Percentiles rank a stretch among this genome's conserved stretches.
These are phyloP conservation scores for Exophiala sideris DNA, from an alignment of 2,329 filamentous ascomycete genomes.

Conservation along the genomic window DNA sequence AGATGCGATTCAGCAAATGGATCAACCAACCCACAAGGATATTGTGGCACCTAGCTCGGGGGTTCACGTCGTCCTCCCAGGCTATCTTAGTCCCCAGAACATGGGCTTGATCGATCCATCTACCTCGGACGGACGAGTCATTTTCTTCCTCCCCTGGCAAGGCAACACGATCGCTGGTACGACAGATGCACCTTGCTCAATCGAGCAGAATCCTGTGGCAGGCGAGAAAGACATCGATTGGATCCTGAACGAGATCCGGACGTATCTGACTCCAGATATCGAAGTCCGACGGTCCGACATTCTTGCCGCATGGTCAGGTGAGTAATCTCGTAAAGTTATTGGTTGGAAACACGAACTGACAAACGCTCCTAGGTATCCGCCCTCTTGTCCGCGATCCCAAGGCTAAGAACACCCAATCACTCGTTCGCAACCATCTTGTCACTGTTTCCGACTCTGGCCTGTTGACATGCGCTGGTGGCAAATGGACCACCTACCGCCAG, in stretches of 20 bases:
- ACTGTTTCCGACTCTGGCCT: constrained; percentile 76
- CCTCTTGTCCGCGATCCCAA: constrained; percentile 84
- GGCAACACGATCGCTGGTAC: constrained; percentile 89
- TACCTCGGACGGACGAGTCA: constrained; percentile 83
- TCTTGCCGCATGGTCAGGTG: constrained; percentile 76
- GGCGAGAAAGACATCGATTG: constrained; percentile 82
- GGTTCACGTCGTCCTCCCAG: constrained; percentile 81
- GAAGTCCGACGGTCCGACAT: constrained; percentile 80
- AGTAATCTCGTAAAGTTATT: background rate
- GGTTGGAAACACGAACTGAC: background rate
- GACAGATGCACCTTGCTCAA: constrained; percentile 72
- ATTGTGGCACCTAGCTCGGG: constrained; percentile 83
- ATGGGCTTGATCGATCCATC: constrained; percentile 86
- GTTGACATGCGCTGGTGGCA: constrained; percentile 80
- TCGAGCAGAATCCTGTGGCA: constrained; percentile 70
- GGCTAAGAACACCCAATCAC: constrained; percentile 77
- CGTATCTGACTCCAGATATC: constrained; percentile 80
- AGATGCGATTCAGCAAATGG: constrained; percentile 80
- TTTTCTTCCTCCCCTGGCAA: constrained; percentile 92
- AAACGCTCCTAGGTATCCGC: constrained; percentile 56
- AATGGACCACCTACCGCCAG: constrained; percentile 91
- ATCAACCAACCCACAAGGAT: constrained; percentile 66
- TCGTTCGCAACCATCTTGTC: constrained; percentile 82
- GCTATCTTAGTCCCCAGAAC: constrained; percentile 72
- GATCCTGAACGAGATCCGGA: constrained; percentile 79